Percentiles rank a stretch among this genome's conserved stretches.
Conservation (phyloP, 305 asterid species). For the Solanum aculeatissimum region DNA sequence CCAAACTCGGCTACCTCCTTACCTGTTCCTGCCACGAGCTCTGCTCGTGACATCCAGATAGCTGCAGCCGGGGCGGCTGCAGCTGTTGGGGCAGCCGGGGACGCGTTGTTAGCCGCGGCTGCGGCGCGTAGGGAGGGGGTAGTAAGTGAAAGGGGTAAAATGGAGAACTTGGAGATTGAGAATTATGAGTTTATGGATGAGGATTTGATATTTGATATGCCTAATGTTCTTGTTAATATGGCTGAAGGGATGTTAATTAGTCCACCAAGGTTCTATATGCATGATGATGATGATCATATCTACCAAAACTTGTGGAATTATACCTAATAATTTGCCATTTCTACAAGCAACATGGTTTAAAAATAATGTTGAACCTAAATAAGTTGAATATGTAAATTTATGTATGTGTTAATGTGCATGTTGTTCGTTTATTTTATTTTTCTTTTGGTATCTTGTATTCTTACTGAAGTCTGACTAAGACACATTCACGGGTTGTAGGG, state of each 20-base stretch:
- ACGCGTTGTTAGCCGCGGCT: not conserved
- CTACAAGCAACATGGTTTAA: not conserved
- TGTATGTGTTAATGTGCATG: not conserved
- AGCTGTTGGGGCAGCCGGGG: slow-evolving; percentile 22
- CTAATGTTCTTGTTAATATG: slow-evolving; percentile 28
- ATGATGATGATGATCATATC: slow-evolving; percentile 9
- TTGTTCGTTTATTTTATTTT: not conserved
- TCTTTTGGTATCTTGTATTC: too few species aligned
- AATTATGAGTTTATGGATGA: slow-evolving; percentile 25
- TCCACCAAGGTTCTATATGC: slow-evolving; percentile 20
- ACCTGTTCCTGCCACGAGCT: slow-evolving; percentile 48
- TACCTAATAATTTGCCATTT: slow-evolving; percentile 3
- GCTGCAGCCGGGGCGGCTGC: slow-evolving; percentile 29
- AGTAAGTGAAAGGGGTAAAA: not conserved
- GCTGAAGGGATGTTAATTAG: slow-evolving; percentile 40
- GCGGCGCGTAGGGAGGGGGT: too few species aligned
- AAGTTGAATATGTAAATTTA: not conserved
- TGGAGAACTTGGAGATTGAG: not conserved
- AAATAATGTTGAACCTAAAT: not conserved
- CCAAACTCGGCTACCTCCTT: slow-evolving; percentile 37
- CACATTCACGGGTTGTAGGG: too few species aligned
- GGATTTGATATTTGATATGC: slow-evolving; percentile 36
- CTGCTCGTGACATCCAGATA: slow-evolving; percentile 31
- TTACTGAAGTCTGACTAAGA: too few species aligned
- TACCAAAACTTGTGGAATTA: slow-evolving; percentile 20